These are phyloP conservation scores for Clarkia xantiana DNA, from an alignment of 345 rosid species.

Conservation along the genomic window DNA sequence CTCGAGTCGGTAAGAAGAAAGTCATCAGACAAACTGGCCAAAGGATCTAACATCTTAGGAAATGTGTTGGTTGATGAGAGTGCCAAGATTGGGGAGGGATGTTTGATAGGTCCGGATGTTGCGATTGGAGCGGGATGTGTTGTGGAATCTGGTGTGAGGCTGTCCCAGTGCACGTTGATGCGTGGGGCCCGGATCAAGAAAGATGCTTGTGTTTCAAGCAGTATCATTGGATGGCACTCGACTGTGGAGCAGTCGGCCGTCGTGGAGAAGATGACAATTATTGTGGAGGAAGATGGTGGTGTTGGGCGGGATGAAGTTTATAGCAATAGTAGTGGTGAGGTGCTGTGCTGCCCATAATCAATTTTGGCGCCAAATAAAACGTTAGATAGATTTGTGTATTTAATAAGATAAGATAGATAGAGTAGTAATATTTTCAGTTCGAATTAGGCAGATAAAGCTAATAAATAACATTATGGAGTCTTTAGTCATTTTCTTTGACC, in stretches of 20 bases:
- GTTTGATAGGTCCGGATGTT: constrained; percentile 95
- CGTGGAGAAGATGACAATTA: constrained; percentile 94
- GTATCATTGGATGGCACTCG: constrained; percentile 96
- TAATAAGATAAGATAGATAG: too few relatives aligned
- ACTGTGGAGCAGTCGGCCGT: constrained; percentile 93
- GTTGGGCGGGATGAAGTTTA: constrained; percentile 88
- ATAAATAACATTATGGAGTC: too few relatives aligned
- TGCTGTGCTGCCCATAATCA: too few relatives aligned
- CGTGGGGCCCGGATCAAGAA: constrained; percentile 90
- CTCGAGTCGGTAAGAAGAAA: constrained; percentile 75
- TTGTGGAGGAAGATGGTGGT: constrained; percentile 90
- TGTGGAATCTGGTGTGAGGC: constrained; percentile 88
- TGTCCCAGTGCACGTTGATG: constrained; percentile 92
- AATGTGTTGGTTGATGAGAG: constrained; percentile 78
- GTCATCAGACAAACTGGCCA: constrained; percentile 43
- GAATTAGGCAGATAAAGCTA: too few relatives aligned
- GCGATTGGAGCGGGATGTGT: constrained; percentile 92
- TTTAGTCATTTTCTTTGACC: too few relatives aligned
- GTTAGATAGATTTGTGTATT: too few relatives aligned
- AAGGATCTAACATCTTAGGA: constrained; percentile 58
- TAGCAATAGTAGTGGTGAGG: constrained; percentile 91
- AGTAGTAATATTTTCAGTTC: too few relatives aligned
- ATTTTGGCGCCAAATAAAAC: too few relatives aligned
- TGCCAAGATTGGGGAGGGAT: constrained; percentile 88
- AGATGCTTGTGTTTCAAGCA: constrained; percentile 90